phyloP scores from a whole-genome alignment of 129 eudicot genomes.

The Pseudognaphalium luteoalbum region DNA sequence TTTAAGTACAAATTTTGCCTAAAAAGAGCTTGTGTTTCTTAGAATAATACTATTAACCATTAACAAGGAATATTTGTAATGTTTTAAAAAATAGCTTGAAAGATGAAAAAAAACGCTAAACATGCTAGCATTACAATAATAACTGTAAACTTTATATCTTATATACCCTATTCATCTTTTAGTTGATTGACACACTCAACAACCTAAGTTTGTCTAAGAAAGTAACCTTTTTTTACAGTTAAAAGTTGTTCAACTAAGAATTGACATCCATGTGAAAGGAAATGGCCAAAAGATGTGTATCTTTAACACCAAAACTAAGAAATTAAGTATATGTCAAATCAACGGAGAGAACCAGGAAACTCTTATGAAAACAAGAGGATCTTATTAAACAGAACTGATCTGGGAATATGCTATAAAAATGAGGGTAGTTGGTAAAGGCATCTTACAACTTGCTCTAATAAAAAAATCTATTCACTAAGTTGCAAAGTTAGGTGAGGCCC shows the following conservation, averaged over 20 bases:
- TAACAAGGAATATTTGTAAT: background rate
- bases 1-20: background rate
- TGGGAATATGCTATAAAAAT: slow-evolving; percentile 22
- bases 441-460: slow-evolving; percentile 13
- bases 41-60: background rate
- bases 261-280: background rate
- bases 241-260: background rate
- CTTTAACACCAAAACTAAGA: background rate
- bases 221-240: background rate
- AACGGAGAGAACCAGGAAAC: background rate
- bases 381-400: background rate
- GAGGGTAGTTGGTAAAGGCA: slow-evolving; percentile 17
- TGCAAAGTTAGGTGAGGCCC: slow-evolving; percentile 30
- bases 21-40: background rate
- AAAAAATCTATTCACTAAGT: background rate
- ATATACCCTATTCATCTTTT: background rate
- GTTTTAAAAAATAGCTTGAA: background rate
- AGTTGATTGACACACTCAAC: background rate
- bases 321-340: slow-evolving; percentile 7
- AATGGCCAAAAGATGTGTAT: background rate
- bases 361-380: slow-evolving; percentile 1
- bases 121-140: slow-evolving; percentile 7
- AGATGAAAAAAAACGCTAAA: background rate
- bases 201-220: background rate
- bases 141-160: slow-evolving; percentile 13